Evolutionary conservation across 495 filamentous ascomycete genomes (phyloP), one percentile per base, ranked within the genome.

Genomic region (Annulohypoxylon moriforme): DNA sequence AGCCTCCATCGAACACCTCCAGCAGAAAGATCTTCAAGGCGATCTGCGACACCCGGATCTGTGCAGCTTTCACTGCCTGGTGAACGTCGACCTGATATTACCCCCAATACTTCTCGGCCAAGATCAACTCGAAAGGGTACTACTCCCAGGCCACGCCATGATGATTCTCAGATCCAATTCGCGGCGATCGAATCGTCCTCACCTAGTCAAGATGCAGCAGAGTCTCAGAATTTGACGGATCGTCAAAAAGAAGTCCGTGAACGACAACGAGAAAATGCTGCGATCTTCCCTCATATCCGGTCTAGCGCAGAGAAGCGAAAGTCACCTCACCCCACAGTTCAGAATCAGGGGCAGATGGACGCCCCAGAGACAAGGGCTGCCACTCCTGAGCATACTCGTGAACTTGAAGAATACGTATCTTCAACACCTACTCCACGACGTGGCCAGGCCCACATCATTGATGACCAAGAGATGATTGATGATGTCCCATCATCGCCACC

Each of bases 101-200:
- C 83, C 10, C 78, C 78, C 6, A 70, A 63, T 27, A 0, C 29
- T 27, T 66, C 69, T 33, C 58, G 60, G 3, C 75, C 80, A 10
- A 76, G 65, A 38, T 68, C 76, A 24, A 24, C 73, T 27, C 71
- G 46, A 44, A 77, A 70, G 1, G 74, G 58, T 31, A 66, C 58
- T 1, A 76, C 76, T 18, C 77, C 81, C 2, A 85, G 82, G 24
- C 79, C 88, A 27, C 85, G 89, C 27, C 93, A 96, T 72, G 86
- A 94, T 70, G 87, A 94, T 77, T 94, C 93, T 4, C 92, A 94
- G 68, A 84, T 95, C 33, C 83, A 93, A 47, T 96, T 94, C 71
- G 86, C 89, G 5, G 77, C 89, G 0, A 88, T 94, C 53, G 85
- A 86, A 10, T 87, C 86, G 3, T 88, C 89, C 0, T 85, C 89